These are phyloP conservation scores for Biscogniauxia sp. DNA, from an alignment of 2,329 filamentous ascomycete genomes.

Conservation along the genomic window DNA sequence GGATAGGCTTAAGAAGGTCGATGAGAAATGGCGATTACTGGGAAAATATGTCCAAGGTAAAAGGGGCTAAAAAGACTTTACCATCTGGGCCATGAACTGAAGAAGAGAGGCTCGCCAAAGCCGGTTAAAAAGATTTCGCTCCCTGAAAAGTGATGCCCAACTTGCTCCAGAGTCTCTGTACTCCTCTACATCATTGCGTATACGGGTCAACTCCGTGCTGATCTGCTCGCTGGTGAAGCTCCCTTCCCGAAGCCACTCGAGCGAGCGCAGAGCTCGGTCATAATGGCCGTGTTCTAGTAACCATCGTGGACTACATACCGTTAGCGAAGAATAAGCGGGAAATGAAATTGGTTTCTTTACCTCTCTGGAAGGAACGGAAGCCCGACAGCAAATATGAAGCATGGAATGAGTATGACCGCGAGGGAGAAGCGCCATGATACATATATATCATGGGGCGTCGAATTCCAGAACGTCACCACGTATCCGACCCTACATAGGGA, in stretches of 20 bases:
- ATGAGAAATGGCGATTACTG: no score
- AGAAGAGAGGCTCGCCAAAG: slow-evolving; percentile 56
- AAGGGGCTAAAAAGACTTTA: no score
- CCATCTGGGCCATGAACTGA: slow-evolving; percentile 58
- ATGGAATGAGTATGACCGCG: slow-evolving; percentile 50
- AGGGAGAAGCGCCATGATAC: slow-evolving; percentile 53
- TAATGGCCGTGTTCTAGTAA: slow-evolving; percentile 49
- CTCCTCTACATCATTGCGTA: slow-evolving; percentile 42
- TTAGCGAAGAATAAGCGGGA: neutral
- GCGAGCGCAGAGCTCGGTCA: slow-evolving; percentile 41
- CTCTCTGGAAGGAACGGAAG: slow-evolving; percentile 54
- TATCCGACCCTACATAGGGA: slow-evolving; percentile 50
- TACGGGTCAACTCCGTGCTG: slow-evolving; percentile 44
- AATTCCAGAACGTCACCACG: slow-evolving; percentile 52
- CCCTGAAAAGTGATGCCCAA: slow-evolving; percentile 49
- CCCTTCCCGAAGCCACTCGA: slow-evolving; percentile 50
- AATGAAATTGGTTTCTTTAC: slow-evolving; percentile 37
- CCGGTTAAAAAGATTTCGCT: slow-evolving; percentile 46
- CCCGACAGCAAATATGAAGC: slow-evolving; percentile 46
- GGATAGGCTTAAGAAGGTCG: no score
- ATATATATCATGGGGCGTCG: slow-evolving; percentile 39
- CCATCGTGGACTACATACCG: slow-evolving; percentile 49
- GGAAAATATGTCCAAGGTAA: no score
- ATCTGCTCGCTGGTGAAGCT: slow-evolving; percentile 36
- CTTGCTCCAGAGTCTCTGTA: slow-evolving; percentile 36